Conservation (phyloP, 768 basidiomycete species). For the Pisolithus orientalis region DNA sequence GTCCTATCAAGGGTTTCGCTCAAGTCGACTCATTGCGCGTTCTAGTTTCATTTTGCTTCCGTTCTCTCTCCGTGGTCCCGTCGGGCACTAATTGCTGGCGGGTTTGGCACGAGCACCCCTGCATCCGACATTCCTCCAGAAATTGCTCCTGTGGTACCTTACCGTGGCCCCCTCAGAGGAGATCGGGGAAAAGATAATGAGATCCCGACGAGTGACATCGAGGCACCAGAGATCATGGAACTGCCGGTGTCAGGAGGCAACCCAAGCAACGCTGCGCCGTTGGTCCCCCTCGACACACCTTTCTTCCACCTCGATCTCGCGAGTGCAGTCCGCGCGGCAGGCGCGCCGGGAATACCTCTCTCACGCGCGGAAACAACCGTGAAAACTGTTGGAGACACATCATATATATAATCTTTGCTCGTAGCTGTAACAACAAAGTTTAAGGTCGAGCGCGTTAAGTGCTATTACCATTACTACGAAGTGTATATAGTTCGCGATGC, state of each 20-base stretch:
- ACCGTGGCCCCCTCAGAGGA: slow-evolving; percentile 37
- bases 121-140: slow-evolving; percentile 44
- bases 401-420: background rate
- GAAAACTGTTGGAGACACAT: slow-evolving; percentile 1
- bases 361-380: slow-evolving; percentile 5
- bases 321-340: slow-evolving; percentile 65
- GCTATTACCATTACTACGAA: too few relatives aligned
- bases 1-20: background rate
- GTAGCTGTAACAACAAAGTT: too few relatives aligned
- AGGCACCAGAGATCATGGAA: slow-evolving; percentile 23
- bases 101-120: slow-evolving; percentile 73
- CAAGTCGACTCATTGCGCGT: slow-evolving; percentile 11
- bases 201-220: slow-evolving; percentile 23
- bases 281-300: slow-evolving; percentile 55
- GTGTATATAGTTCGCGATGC: too few relatives aligned
- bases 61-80: slow-evolving; percentile 92
- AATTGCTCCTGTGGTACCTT: slow-evolving; percentile 73
- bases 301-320: slow-evolving; percentile 90
- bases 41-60: slow-evolving; percentile 89
- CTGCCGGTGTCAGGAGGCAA: slow-evolving; percentile 1
- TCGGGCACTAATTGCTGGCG: slow-evolving; percentile 82
- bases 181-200: slow-evolving; percentile 9
- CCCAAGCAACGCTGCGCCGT: slow-evolving; percentile 15
- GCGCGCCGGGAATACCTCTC: slow-evolving; percentile 28
- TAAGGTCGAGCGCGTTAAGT: too few relatives aligned